phyloP scores from a whole-genome alignment of 768 basidiomycete species.

The Hygrocybe punicea region DNA sequence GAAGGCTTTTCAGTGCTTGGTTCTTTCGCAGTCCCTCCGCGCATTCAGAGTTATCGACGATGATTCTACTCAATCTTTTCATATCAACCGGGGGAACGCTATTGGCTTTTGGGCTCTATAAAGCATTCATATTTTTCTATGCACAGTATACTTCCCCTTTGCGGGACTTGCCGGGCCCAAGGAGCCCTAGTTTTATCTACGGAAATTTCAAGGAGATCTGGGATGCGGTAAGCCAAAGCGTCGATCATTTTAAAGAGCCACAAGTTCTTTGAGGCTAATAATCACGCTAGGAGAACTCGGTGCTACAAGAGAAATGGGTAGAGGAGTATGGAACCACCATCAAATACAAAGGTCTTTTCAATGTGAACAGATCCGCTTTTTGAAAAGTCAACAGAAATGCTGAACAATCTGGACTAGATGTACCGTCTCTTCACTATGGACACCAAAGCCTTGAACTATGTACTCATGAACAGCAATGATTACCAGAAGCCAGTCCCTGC shows the following conservation, averaged over 20 bases:
- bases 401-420: conserved; percentile 18
- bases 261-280: too few relatives aligned
- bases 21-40: too few relatives aligned
- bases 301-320: conserved; percentile 47
- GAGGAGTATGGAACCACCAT: conserved; percentile 47
- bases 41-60: too few relatives aligned
- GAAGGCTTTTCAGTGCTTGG: too few relatives aligned
- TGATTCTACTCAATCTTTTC: conserved; percentile 6
- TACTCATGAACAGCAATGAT: conserved; percentile 52
- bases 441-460: conserved; percentile 57
- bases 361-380: conserved; percentile 30
- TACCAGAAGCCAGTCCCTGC: conserved; percentile 54
- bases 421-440: conserved; percentile 56
- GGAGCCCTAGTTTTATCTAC: conserved; percentile 41
- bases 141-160: conserved; percentile 40
- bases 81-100: conserved; percentile 10
- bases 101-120: conserved; percentile 31
- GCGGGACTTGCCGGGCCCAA: conserved; percentile 50
- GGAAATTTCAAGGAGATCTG: conserved; percentile 48
- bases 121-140: conserved; percentile 29
- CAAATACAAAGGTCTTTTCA: conserved; percentile 43
- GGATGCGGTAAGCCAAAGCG: conserved; percentile 39
- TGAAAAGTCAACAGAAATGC: background rate
- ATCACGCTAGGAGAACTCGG: conserved; percentile 32
- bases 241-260: too few relatives aligned